Evolutionary conservation across 768 basidiomycete genomes (phyloP).

Genomic region (Boletus subcaerulescens): DNA sequence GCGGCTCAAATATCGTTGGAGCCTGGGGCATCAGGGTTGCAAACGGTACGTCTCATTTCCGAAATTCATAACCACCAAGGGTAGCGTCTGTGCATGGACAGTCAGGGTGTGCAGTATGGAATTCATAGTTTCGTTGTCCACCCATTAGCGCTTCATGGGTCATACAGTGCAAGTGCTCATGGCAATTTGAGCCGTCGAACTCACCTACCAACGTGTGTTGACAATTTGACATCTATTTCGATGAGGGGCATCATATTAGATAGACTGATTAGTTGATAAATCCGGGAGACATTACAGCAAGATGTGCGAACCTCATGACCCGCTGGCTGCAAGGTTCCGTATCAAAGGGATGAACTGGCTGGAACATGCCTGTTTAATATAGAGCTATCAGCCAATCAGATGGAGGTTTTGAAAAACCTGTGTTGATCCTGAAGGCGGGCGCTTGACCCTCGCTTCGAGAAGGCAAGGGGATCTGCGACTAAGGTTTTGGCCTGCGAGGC

Average conservation of each 20-base stretch:
- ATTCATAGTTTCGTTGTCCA: background rate
- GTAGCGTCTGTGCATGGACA: no score
- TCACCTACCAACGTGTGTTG: background rate
- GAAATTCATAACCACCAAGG: background rate
- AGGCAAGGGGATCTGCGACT: no score
- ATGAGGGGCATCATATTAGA: background rate
- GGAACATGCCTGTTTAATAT: background rate
- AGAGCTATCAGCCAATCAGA: no score
- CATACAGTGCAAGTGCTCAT: background rate
- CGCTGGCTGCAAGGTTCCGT: no score
- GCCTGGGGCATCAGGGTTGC: background rate
- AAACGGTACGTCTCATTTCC: background rate
- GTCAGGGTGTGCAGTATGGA: slow-evolving; percentile 2
- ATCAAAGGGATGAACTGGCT: background rate
- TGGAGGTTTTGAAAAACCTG: no score
- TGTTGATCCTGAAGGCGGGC: no score
- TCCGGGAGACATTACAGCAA: no score
- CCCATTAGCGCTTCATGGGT: background rate
- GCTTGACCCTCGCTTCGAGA: no score
- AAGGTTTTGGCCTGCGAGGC: no score
- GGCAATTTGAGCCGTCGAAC: background rate
- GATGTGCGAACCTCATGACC: background rate
- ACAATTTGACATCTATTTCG: background rate
- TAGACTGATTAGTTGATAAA: background rate
- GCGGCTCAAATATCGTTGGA: slow-evolving; percentile 4